phyloP scores from a whole-genome alignment of 805 yeast genomes.

The Millerozyma acaciae region DNA sequence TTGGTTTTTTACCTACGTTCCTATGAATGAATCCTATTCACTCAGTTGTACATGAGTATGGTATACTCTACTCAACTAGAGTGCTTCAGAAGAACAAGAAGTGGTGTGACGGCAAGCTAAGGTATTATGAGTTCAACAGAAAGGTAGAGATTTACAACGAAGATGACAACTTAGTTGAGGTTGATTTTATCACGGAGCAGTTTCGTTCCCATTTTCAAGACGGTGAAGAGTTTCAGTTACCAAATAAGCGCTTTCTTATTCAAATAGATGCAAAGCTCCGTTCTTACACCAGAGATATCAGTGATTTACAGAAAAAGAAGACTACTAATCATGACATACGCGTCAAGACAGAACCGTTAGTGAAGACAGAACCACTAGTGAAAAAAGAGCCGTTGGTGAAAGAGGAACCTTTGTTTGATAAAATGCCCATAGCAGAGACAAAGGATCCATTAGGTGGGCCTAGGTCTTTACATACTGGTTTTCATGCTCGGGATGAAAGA shows the following conservation, averaged over 20 bases:
- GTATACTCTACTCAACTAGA: slow-evolving; percentile 44
- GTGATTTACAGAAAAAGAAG: slow-evolving; percentile 16
- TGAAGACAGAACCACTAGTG: too few species aligned
- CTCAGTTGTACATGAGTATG: slow-evolving; percentile 45
- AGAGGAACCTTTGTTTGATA: too few species aligned
- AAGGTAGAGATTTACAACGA: slow-evolving; percentile 43
- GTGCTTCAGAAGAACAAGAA: slow-evolving; percentile 43
- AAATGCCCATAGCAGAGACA: too few species aligned
- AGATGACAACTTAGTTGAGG: slow-evolving; percentile 26
- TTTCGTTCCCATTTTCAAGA: slow-evolving; percentile 13
- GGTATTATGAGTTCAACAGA: slow-evolving; percentile 45
- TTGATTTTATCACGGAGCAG: slow-evolving; percentile 29
- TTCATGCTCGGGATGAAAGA: too few species aligned
- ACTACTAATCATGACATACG: too few species aligned
- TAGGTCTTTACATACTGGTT: too few species aligned
- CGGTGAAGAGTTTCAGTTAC: slow-evolving; percentile 22
- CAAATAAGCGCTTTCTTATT: slow-evolving; percentile 24
- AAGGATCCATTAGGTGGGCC: too few species aligned
- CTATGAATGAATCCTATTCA: slow-evolving; percentile 14
- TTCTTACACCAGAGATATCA: slow-evolving; percentile 35
- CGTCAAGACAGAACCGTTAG: too few species aligned
- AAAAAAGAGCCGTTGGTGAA: too few species aligned
- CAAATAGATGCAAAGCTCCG: slow-evolving; percentile 29
- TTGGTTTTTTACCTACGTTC: neutral
- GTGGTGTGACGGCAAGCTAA: slow-evolving; percentile 51